phyloP scores from a whole-genome alignment of 225 moss, liverwort and hornwort species.

The Marchantia polymorpha region DNA sequence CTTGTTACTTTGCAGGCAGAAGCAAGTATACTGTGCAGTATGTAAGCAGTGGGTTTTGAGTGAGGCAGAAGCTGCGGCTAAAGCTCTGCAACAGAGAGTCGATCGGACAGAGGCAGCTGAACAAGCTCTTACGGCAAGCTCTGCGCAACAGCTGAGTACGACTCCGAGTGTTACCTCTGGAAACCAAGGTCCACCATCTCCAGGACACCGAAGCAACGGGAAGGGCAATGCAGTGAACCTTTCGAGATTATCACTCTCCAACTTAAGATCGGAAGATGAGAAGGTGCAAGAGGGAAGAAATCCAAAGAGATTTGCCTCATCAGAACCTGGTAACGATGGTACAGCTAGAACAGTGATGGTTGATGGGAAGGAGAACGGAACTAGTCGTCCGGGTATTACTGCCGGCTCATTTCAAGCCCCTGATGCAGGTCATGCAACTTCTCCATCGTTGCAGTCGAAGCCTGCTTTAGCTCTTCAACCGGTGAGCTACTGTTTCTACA shows the following conservation, averaged over 20 bases:
- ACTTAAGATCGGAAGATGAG: conserved; percentile 34
- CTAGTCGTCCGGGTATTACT: conserved; percentile 8
- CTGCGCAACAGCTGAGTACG: conserved; percentile 13
- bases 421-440: conserved; percentile 4
- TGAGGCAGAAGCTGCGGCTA: conserved; percentile 50
- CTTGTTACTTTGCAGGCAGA: conserved; percentile 42
- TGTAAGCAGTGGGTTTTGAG: conserved; percentile 87
- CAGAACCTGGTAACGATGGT: conserved; percentile 28
- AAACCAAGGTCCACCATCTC: conserved; percentile 15
- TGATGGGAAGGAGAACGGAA: conserved; percentile 27
- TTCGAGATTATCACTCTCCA: conserved; percentile 25
- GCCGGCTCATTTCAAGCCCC: conserved; percentile 8
- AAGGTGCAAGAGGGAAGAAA: conserved; percentile 32
- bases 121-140: conserved; percentile 8
- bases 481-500: conserved; percentile 15
- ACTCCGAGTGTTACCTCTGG: background rate
- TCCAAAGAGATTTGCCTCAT: conserved; percentile 40
- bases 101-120: conserved; percentile 28
- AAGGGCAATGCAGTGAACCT: conserved; percentile 33
- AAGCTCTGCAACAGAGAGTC: conserved; percentile 31
- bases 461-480: conserved; percentile 40
- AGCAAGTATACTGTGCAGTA: conserved; percentile 68
- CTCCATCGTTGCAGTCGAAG: conserved; percentile 17
- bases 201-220: conserved; percentile 10
- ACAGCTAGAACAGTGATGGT: conserved; percentile 19